A percentile compares a stretch with the other conserved stretches of the same genome.
phyloP scores from a whole-genome alignment of 129 eudicot species.

The Erigeron canadensis region DNA sequence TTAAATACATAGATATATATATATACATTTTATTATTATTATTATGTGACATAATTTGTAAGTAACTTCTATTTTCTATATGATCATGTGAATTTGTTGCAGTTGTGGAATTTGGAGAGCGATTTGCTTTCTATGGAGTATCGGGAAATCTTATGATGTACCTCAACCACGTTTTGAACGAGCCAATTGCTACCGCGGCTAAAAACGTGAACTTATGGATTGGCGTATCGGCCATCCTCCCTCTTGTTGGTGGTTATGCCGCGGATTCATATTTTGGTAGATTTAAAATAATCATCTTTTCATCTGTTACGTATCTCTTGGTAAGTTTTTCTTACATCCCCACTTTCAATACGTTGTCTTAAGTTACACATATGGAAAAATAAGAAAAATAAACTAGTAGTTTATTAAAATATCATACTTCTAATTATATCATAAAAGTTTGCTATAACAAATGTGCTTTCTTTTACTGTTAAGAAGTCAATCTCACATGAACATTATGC shows the following conservation, averaged over 20 bases:
- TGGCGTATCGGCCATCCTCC: constrained; percentile 62
- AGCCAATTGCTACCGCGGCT: constrained; percentile 56
- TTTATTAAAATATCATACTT: not conserved
- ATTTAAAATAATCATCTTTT: constrained; percentile 50
- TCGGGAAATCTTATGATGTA: constrained; percentile 61
- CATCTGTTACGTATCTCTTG: constrained; percentile 56
- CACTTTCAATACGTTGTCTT: constrained; percentile 6
- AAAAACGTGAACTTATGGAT: constrained; percentile 65
- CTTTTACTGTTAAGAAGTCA: no score
- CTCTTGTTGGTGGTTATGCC: constrained; percentile 60
- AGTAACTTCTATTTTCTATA: not conserved
- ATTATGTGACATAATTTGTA: not conserved
- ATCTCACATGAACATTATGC: no score
- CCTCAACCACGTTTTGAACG: constrained; percentile 44
- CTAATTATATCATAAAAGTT: no score
- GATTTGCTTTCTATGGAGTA: constrained; percentile 77
- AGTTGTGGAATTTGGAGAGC: constrained; percentile 77
- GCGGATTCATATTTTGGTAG: constrained; percentile 77
- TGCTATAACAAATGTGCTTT: no score
- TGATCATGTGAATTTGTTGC: not conserved
- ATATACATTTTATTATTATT: no score
- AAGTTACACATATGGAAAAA: not conserved
- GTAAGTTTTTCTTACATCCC: constrained; percentile 26
- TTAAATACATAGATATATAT: not conserved
- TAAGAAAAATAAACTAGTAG: not conserved